Percentiles rank a stretch among this genome's conserved stretches.
Evolutionary conservation across 2,329 filamentous ascomycete genomes (phyloP).

Genomic region (Clarireedia homoeocarpa): DNA sequence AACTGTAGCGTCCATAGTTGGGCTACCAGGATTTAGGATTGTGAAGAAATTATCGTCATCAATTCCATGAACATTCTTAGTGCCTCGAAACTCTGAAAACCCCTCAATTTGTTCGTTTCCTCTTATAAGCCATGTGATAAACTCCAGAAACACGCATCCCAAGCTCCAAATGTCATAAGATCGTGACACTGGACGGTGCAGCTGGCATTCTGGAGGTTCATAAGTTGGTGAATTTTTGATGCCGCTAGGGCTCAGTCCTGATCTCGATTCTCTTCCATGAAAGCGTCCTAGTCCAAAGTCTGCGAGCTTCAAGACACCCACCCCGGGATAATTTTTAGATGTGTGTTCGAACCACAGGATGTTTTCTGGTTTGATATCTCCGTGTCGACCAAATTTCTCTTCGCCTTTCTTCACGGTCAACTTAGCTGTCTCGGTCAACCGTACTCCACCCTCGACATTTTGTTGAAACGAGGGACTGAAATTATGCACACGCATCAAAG

Average conservation of each 20-base stretch:
- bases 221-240: constrained; percentile 28
- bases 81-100: constrained; percentile 11
- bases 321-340: constrained; percentile 23
- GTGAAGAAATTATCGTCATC: constrained; percentile 22
- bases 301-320: constrained; percentile 15
- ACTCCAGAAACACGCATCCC: constrained; percentile 32
- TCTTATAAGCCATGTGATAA: constrained; percentile 30
- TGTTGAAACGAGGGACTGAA: constrained; percentile 13
- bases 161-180: constrained; percentile 33
- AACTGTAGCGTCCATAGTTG: constrained; percentile 3
- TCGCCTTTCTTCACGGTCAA: constrained; percentile 12
- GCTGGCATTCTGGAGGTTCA: constrained; percentile 33
- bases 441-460: not conserved
- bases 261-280: constrained; percentile 29
- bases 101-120: constrained; percentile 18
- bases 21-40: not conserved
- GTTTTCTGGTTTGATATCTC: constrained; percentile 22
- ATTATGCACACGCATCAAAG: constrained; percentile 21
- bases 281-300: constrained; percentile 25
- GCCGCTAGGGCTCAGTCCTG: constrained; percentile 17
- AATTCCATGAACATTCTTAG: not conserved
- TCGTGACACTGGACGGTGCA: constrained; percentile 27
- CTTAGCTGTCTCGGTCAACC: not conserved
- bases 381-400: constrained; percentile 25
- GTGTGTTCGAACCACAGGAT: constrained; percentile 17